Conservation (phyloP, 2,329 filamentous ascomycete species). For the Beauveria asiatica region DNA sequence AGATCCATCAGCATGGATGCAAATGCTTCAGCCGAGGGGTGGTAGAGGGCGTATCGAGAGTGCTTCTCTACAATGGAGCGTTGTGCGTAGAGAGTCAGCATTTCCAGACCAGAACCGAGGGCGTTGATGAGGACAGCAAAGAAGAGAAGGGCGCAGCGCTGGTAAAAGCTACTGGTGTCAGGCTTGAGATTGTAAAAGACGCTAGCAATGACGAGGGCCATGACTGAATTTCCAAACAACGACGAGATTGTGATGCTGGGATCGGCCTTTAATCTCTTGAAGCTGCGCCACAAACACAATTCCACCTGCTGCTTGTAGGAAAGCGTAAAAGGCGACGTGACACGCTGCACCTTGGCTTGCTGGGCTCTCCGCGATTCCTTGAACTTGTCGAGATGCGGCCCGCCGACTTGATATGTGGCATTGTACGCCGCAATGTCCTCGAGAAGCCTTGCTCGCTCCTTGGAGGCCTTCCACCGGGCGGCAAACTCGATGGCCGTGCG, state of each 20-base stretch:
- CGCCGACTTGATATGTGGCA: neutral
- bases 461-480: too few species aligned
- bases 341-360: neutral
- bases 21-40: constrained; percentile 19
- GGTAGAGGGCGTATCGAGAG: constrained; percentile 23
- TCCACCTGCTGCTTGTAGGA: neutral
- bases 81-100: constrained; percentile 14
- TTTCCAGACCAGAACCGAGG: constrained; percentile 17
- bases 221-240: constrained; percentile 26
- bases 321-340: neutral
- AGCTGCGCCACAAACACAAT: neutral
- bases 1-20: constrained; percentile 24
- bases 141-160: constrained; percentile 20
- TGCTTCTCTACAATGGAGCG: constrained; percentile 22
- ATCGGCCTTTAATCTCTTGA: constrained; percentile 42
- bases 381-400: neutral
- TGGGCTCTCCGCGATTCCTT: neutral
- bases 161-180: constrained; percentile 49
- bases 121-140: constrained; percentile 26
- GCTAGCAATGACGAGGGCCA: constrained; percentile 51
- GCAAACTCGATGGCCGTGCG: too few species aligned
- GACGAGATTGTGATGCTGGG: constrained; percentile 38
- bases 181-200: constrained; percentile 54
- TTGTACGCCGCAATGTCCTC: constrained; percentile 10
- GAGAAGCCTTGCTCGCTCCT: too few species aligned